These are phyloP conservation scores for Serpula lacrymans DNA, from an alignment of 768 basidiomycete species.

Conservation along the genomic window DNA sequence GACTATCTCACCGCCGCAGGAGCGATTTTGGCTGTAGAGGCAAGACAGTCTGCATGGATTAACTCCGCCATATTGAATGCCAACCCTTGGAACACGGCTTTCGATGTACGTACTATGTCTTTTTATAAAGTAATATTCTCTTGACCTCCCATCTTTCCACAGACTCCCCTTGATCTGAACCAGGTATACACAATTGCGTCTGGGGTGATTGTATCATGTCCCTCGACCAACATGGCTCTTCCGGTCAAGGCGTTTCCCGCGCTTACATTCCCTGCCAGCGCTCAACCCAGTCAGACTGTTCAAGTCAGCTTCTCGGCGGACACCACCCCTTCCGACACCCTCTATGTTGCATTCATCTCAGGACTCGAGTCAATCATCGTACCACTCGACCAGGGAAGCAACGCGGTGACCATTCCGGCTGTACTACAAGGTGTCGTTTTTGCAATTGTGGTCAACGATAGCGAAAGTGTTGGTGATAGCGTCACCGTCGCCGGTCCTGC, in stretches of 20 bases:
- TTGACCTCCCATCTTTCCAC: constrained; percentile 6
- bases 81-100: constrained; percentile 55
- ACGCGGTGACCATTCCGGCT: constrained; percentile 20
- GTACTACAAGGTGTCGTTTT: constrained; percentile 31
- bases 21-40: constrained; percentile 55
- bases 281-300: constrained; percentile 24
- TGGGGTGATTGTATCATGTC: constrained; percentile 51
- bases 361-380: constrained; percentile 32
- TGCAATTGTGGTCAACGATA: constrained; percentile 31
- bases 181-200: constrained; percentile 39
- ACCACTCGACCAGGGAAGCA: constrained; percentile 21
- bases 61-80: constrained; percentile 43
- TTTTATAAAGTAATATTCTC: constrained; percentile 29
- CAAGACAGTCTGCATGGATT: constrained; percentile 65
- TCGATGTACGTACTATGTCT: constrained; percentile 42
- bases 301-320: constrained; percentile 23
- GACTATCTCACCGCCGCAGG: constrained; percentile 52
- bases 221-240: constrained; percentile 45
- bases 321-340: constrained; percentile 7
- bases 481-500: constrained; percentile 41
- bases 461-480: constrained; percentile 29
- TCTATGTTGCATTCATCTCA: constrained; percentile 32
- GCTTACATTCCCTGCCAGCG: constrained; percentile 31
- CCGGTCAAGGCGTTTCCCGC: constrained; percentile 51
- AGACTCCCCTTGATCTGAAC: constrained; percentile 40